Evolutionary conservation across 371 early-diverging fungal species (phyloP).

Genomic region (Mortierella sp.): DNA sequence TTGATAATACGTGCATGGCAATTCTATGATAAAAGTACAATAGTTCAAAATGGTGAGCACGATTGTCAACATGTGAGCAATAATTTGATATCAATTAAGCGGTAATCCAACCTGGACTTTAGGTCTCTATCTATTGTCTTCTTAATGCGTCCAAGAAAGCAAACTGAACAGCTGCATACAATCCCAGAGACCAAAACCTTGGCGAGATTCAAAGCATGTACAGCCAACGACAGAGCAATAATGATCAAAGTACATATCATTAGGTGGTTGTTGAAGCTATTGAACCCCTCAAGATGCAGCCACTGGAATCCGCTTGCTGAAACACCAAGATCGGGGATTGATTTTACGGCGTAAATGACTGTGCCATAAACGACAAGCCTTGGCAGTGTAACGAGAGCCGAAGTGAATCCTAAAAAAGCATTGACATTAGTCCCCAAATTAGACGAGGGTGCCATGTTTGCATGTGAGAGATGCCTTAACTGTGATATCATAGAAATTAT

Average conservation of each 20-base stretch:
- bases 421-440: background rate
- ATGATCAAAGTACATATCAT: conserved; percentile 7
- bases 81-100: background rate
- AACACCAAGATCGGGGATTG: conserved; percentile 20
- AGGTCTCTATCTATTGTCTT: conserved; percentile 37
- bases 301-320: conserved; percentile 13
- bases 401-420: conserved; percentile 26
- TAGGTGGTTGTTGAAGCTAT: background rate
- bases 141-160: conserved; percentile 28
- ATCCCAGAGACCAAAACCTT: conserved; percentile 7
- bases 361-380: conserved; percentile 29
- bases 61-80: background rate
- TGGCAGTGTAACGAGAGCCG: conserved; percentile 29
- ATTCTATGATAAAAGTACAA: conserved; percentile 12
- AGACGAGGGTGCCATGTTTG: conserved; percentile 10
- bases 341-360: conserved; percentile 21
- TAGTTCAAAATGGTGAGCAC: background rate
- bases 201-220: conserved; percentile 17
- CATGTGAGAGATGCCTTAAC: conserved; percentile 20
- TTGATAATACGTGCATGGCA: conserved; percentile 8
- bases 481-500: background rate
- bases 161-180: conserved; percentile 21
- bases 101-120: conserved; percentile 21
- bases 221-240: conserved; percentile 15
- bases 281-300: conserved; percentile 5